Evolutionary conservation across 164 flowering plant genomes (phyloP).

Genomic region (Macadamia tetraphylla): DNA sequence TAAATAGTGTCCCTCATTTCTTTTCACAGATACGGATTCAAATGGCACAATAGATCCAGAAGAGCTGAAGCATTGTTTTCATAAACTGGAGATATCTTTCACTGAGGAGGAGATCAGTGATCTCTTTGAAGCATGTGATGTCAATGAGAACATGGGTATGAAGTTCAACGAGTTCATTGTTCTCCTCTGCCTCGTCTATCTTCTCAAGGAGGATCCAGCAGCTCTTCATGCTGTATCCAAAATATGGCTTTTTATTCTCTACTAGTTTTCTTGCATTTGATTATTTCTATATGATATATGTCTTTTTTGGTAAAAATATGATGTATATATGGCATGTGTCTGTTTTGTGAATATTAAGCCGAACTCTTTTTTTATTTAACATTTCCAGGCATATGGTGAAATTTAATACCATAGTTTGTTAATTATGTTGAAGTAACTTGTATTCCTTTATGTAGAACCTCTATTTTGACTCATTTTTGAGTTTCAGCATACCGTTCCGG

Average conservation of each 20-base stretch:
- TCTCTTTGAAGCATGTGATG: conserved; percentile 85
- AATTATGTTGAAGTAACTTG: no score
- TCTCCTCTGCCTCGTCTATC: conserved; percentile 90
- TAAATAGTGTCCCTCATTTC: no score
- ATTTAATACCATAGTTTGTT: no score
- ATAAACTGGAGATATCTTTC: conserved; percentile 58
- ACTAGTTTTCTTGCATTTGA: not conserved
- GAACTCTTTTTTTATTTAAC: no score
- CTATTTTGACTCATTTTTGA: no score
- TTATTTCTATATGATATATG: no score
- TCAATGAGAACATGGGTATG: conserved; percentile 66
- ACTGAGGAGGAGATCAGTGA: conserved; percentile 77
- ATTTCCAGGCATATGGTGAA: no score
- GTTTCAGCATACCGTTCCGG: no score
- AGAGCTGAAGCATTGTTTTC: conserved; percentile 74
- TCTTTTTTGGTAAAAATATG: no score
- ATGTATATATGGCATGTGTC: no score
- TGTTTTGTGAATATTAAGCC: no score
- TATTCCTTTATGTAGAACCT: no score
- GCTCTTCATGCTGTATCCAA: conserved; percentile 59
- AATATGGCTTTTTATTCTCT: not conserved
- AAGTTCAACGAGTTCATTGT: conserved; percentile 91
- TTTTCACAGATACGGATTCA: conserved; percentile 60
- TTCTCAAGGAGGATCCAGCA: conserved; percentile 69
- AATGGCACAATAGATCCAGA: conserved; percentile 78